Percentiles rank a stretch among this genome's conserved stretches.
phyloP scores from a whole-genome alignment of 208 protist genomes.

The Wallacemonas sp. region DNA sequence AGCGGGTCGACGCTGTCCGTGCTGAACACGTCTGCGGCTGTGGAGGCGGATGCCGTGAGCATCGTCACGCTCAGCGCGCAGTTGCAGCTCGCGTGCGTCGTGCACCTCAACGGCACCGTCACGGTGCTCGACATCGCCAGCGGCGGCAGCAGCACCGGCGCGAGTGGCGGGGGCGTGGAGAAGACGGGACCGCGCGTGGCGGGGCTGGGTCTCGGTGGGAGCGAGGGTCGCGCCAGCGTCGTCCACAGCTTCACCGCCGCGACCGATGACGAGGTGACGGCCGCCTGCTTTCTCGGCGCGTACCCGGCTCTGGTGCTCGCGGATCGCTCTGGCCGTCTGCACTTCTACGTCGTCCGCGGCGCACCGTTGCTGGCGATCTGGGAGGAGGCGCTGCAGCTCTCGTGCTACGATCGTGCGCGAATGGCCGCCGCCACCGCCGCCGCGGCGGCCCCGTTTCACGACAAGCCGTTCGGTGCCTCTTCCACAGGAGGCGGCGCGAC shows the following conservation, averaged over 20 bases:
- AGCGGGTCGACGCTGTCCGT: neutral
- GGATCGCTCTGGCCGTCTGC: conserved; percentile 44
- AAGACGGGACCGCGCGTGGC: neutral
- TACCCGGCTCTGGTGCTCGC: conserved; percentile 77
- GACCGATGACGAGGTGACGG: conserved; percentile 57
- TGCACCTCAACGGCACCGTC: conserved; percentile 67
- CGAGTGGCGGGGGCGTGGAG: neutral
- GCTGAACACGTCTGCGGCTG: conserved; percentile 16
- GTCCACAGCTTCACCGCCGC: conserved; percentile 49
- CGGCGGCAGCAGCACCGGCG: conserved; percentile 32
- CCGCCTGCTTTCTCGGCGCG: conserved; percentile 61
- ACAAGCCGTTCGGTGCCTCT: neutral
- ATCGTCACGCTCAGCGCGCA: conserved; percentile 57
- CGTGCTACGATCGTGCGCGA: conserved; percentile 27
- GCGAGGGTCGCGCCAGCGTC: conserved; percentile 23
- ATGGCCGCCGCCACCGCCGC: neutral
- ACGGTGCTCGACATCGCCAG: conserved; percentile 55
- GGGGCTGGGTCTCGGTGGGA: conserved; percentile 1
- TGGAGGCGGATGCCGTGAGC: conserved; percentile 77
- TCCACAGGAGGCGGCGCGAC: neutral
- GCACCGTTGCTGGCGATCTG: conserved; percentile 47
- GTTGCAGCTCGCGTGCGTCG: conserved; percentile 66
- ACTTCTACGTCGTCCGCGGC: conserved; percentile 69
- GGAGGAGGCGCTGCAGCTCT: conserved; percentile 54
- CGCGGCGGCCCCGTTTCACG: neutral